Conservation (phyloP, 192 early-diverging fungal genomes). For the Linnemannia hyalina region DNA sequence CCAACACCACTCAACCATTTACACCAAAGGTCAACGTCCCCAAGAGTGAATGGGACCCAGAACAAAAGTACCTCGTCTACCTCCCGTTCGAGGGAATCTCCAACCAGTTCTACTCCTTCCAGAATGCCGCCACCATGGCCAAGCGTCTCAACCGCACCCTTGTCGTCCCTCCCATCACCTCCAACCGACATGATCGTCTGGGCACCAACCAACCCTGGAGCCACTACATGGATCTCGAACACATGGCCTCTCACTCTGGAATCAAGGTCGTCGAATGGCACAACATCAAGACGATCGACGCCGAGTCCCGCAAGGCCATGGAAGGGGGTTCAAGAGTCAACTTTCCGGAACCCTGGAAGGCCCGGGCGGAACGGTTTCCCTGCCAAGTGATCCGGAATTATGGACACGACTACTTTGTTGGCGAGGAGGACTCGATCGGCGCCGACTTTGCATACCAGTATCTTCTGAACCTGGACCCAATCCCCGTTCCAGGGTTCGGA, state of each 20-base stretch:
- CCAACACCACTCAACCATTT: neutral
- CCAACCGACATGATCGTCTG: conserved; percentile 45
- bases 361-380: conserved; percentile 16
- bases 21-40: neutral
- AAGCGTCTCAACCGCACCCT: conserved; percentile 45
- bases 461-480: conserved; percentile 22
- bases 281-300: conserved; percentile 23
- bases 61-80: conserved; percentile 20
- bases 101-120: conserved; percentile 47
- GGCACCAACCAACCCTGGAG: conserved; percentile 45
- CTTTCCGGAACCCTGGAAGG: conserved; percentile 14
- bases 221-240: conserved; percentile 43
- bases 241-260: conserved; percentile 27
- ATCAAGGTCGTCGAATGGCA: conserved; percentile 36
- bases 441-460: conserved; percentile 47
- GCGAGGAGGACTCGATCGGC: conserved; percentile 41
- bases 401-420: conserved; percentile 40
- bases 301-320: conserved; percentile 3
- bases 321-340: conserved; percentile 15
- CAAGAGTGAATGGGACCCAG: conserved; percentile 28
- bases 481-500: conserved; percentile 23
- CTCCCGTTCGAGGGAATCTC: conserved; percentile 41
- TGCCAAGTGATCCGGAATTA: conserved; percentile 42
- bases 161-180: conserved; percentile 44
- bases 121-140: conserved; percentile 36